Evolutionary conservation across 2,329 filamentous ascomycete genomes (phyloP), one percentile per base, ranked within the genome.

Genomic region (Bimuria novae-zelandiae): DNA sequence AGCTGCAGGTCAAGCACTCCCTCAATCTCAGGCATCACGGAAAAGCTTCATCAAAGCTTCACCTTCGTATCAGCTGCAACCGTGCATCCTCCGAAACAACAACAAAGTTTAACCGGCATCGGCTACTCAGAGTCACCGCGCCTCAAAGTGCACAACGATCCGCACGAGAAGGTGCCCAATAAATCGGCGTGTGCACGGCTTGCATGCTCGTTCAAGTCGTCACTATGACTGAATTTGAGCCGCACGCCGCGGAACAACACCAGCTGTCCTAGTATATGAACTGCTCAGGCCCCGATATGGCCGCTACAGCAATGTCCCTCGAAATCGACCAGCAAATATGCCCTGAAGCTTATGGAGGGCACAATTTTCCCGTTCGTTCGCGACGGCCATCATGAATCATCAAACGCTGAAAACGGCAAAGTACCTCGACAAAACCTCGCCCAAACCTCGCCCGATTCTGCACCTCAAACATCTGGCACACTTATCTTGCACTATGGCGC

Each of bases 361-460:
- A 16, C 7, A 17, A 12, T 14, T 25, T 5, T 11, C 43, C 30
- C 23, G 43, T n/a, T n/a, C n/a, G 43, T 30, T 36, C 21, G 30
- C 41, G 29, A 32, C 27, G 17, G 27, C 17, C 11, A 21, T 22
- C 43, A 46, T 46, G 43, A 46, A 22, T 73, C 70, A 73, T 72
- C 51, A 65, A 64, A 59, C 58, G 63, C 68, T 69, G 54, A 60
- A 71, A 70, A 58, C 45, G 68, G 70, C 59, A 69, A 70, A 65
- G 70, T 54, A 67, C 55, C 43, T 46, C 17, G 30, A 16, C 19
- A 30, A 35, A 32, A n/a, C 58, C 56, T 62, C 59, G 54, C 55
- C 55, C 19, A 30, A 35, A 32, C n/a, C 58, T 55, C 62, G 57
- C 53, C 55, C 55, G 55, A 64, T 63, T 55, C 63, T 65, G 65